Conservation (phyloP, 2,329 filamentous ascomycete genomes). For the Coniosporium tulheliwenetii region DNA sequence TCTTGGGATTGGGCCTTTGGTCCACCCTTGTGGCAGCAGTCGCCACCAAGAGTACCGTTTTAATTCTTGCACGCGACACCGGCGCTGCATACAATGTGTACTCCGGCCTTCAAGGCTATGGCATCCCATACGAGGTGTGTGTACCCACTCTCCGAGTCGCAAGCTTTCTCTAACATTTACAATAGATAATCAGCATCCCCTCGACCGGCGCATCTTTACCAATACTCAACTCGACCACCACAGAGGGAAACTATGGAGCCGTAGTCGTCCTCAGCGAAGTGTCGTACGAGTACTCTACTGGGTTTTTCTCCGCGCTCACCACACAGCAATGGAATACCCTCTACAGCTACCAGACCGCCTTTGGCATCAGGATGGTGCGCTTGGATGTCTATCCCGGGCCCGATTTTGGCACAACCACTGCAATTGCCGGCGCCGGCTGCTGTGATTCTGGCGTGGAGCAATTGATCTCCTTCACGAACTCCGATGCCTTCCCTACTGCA, state of each 20-base stretch:
- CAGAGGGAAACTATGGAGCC: slow-evolving; percentile 41
- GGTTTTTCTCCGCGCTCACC: slow-evolving; percentile 38
- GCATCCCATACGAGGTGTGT: slow-evolving; percentile 33
- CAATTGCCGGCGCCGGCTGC: slow-evolving; percentile 27
- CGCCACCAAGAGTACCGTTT: slow-evolving; percentile 24
- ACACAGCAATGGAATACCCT: slow-evolving; percentile 39
- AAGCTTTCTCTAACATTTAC: slow-evolving; percentile 1
- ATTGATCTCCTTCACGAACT: slow-evolving; percentile 37
- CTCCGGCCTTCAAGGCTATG: slow-evolving; percentile 43
- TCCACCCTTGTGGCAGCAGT: not conserved
- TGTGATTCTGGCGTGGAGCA: slow-evolving; percentile 34
- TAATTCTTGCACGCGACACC: slow-evolving; percentile 39
- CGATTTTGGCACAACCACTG: slow-evolving; percentile 26
- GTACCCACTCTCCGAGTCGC: no score
- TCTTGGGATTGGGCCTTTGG: not conserved
- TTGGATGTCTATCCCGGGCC: slow-evolving; percentile 40
- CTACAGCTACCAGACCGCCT: slow-evolving; percentile 41
- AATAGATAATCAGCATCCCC: slow-evolving; percentile 39
- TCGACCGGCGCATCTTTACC: slow-evolving; percentile 36
- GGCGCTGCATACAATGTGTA: slow-evolving; percentile 31
- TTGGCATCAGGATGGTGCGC: slow-evolving; percentile 45
- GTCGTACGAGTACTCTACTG: slow-evolving; percentile 34
- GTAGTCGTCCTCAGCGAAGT: slow-evolving; percentile 40
- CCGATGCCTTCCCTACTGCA: slow-evolving; percentile 36
- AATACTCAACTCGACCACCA: slow-evolving; percentile 30